These are phyloP conservation scores for Sarocladium brachiariae DNA, from an alignment of 2,329 filamentous ascomycete genomes.

Conservation along the genomic window DNA sequence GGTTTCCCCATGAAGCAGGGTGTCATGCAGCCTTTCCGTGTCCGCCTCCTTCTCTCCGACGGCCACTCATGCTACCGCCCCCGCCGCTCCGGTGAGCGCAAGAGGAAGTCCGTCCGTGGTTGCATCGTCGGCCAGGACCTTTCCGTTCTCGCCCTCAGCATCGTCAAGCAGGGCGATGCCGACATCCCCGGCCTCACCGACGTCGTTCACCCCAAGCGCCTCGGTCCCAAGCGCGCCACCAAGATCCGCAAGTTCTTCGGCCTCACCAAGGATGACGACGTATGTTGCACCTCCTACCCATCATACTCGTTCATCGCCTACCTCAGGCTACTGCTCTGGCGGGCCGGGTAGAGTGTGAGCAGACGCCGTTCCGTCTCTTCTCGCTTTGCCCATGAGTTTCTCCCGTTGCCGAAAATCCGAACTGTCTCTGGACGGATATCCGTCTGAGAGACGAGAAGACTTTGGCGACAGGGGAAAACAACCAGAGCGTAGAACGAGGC, in stretches of 20 bases:
- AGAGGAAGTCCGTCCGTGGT: conserved; percentile 97
- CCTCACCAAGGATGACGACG: conserved; percentile 99
- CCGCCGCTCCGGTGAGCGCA: conserved; percentile 96
- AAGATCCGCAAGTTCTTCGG: conserved; percentile 99
- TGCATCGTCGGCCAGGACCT: conserved; percentile 98
- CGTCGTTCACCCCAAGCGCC: conserved; percentile 96
- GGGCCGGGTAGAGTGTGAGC: conserved; percentile 56
- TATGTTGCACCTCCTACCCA: conserved; percentile 59
- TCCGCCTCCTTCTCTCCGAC: conserved; percentile 88
- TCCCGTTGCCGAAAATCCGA: too few relatives aligned
- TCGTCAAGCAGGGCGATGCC: conserved; percentile 95
- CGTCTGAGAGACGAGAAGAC: too few relatives aligned
- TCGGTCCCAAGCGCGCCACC: conserved; percentile 98
- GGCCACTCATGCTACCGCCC: conserved; percentile 99
- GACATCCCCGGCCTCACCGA: conserved; percentile 97
- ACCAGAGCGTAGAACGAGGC: background rate
- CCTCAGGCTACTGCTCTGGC: conserved; percentile 44
- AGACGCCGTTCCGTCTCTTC: conserved; percentile 19
- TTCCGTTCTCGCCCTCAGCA: conserved; percentile 84
- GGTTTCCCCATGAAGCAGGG: conserved; percentile 99
- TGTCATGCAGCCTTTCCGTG: conserved; percentile 98
- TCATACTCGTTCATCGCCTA: conserved; percentile 62
- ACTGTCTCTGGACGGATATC: too few relatives aligned
- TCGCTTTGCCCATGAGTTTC: conserved; percentile 10
- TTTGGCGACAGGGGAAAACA: too few relatives aligned